Evolutionary conservation across 805 yeast genomes (phyloP).

Genomic region (Geotrichum ghanense): DNA sequence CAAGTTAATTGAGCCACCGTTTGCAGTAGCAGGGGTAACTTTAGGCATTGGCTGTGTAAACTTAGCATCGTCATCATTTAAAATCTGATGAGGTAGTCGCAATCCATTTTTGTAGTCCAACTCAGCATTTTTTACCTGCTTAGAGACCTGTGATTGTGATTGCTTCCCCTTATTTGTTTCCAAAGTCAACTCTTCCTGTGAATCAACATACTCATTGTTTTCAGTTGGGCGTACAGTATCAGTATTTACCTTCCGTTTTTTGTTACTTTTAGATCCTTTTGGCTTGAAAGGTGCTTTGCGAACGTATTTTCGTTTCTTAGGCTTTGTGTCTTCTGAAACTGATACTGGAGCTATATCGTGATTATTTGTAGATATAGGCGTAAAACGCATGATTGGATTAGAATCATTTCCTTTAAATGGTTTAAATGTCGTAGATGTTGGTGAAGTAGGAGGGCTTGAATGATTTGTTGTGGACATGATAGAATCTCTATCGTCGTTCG

Average conservation of each 20-base stretch:
- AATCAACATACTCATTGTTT: no score
- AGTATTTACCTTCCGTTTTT: not conserved
- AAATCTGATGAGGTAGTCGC: not conserved
- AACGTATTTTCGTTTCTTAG: not conserved
- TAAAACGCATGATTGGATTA: not conserved
- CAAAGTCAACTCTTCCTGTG: no score
- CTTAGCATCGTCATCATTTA: not conserved
- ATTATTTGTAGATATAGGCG: not conserved
- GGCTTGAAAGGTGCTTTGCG: not conserved
- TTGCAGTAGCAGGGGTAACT: not conserved
- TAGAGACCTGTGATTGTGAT: not conserved
- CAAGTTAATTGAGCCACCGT: no score
- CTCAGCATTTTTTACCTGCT: no score
- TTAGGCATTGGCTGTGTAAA: not conserved
- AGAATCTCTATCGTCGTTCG: not conserved
- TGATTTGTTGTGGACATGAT: not conserved
- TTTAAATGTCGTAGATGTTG: not conserved
- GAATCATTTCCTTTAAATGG: not conserved
- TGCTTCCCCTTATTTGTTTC: no score
- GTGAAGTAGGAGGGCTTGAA: not conserved
- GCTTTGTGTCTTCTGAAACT: no score
- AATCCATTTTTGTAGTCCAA: no score
- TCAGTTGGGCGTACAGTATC: not conserved
- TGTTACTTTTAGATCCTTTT: not conserved
- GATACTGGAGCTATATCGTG: no score